These are phyloP conservation scores for Amphichorda felina DNA, from an alignment of 2,329 filamentous ascomycete species.

Conservation along the genomic window DNA sequence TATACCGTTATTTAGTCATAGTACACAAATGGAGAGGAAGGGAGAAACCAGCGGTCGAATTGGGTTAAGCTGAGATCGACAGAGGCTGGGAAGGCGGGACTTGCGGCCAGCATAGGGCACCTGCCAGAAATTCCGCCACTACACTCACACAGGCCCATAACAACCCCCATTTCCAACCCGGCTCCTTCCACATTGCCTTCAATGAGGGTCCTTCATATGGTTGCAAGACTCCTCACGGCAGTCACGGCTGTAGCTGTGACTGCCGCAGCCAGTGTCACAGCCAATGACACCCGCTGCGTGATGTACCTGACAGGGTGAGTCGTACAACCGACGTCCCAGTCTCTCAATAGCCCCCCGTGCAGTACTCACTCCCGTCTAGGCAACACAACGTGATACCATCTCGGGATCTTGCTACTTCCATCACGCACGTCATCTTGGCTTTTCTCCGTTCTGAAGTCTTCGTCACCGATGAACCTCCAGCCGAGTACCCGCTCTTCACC, in stretches of 20 bases:
- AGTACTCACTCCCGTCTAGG: conserved; percentile 13
- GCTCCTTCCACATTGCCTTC: too few species aligned
- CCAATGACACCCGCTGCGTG: conserved; percentile 3
- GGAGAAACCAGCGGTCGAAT: too few species aligned
- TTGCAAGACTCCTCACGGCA: not conserved
- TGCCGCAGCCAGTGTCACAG: conserved; percentile 1
- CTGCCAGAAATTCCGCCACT: too few species aligned
- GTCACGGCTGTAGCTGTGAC: not conserved
- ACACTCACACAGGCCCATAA: too few species aligned
- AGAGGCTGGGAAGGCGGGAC: too few species aligned
- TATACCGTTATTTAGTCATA: too few species aligned
- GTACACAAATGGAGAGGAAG: too few species aligned
- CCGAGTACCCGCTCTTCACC: conserved; percentile 39
- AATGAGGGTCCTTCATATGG: not conserved
- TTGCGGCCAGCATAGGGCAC: too few species aligned
- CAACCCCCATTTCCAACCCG: too few species aligned
- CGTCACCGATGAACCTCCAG: conserved; percentile 25
- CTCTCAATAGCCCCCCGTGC: too few species aligned
- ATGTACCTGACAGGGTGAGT: conserved; percentile 35
- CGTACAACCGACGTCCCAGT: too few species aligned
- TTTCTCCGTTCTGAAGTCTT: conserved; percentile 44
- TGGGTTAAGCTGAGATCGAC: too few species aligned
- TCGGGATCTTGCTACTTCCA: conserved; percentile 20
- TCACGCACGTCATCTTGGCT: conserved; percentile 47
- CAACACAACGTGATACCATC: conserved; percentile 33